Conservation (phyloP, 345 rosid genomes). For the Corymbia maculata region DNA sequence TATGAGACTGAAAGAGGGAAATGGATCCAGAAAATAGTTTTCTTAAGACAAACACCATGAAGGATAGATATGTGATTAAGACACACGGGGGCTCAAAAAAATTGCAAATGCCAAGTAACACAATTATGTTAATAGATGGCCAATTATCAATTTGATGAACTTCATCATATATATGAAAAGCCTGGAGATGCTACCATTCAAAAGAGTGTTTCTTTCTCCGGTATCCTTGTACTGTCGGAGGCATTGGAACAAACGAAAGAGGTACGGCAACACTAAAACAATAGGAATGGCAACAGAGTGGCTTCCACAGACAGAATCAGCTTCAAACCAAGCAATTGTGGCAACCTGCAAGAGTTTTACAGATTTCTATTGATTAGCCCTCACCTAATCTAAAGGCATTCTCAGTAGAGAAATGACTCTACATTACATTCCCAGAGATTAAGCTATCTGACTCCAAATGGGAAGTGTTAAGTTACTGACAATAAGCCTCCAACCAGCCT, state of each 20-base stretch:
- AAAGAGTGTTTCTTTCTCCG: slow-evolving; percentile 57
- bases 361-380: not conserved
- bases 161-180: not conserved
- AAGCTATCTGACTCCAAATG: not conserved
- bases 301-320: slow-evolving; percentile 94
- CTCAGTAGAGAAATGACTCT: not conserved
- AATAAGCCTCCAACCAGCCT: not conserved
- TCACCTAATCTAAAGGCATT: not conserved
- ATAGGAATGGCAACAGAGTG: slow-evolving; percentile 90
- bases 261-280: slow-evolving; percentile 89
- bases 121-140: not conserved
- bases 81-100: not conserved
- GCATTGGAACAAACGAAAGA: slow-evolving; percentile 86
- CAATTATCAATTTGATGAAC: not conserved
- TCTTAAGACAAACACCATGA: not conserved
- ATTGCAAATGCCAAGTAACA: not conserved
- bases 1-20: not conserved
- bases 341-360: slow-evolving; percentile 58
- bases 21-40: not conserved
- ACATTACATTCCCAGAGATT: not conserved
- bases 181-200: slow-evolving; percentile 47
- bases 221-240: slow-evolving; percentile 91
- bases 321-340: slow-evolving; percentile 99
- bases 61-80: not conserved
- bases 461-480: not conserved